Percentiles rank a stretch among this genome's conserved stretches.
Conservation (phyloP, 1,284 basidiomycete genomes). For the Naganishia sp. region DNA sequence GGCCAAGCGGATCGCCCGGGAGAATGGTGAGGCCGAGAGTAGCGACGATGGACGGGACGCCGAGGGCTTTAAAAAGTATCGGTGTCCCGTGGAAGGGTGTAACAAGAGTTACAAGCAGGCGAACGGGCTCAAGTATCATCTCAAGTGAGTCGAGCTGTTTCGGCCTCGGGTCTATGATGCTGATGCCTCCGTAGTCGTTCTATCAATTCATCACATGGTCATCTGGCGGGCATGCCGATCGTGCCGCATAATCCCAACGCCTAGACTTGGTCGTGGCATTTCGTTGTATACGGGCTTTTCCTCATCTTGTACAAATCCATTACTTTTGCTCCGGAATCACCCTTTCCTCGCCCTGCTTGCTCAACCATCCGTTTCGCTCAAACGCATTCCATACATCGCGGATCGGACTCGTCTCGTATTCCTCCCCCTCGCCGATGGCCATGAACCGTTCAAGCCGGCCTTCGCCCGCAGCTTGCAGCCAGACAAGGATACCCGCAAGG, state of each 20-base stretch:
- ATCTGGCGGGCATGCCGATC: conserved; percentile 29
- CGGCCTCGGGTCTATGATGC: background rate
- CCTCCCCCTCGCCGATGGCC: conserved; percentile 25
- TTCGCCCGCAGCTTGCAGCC: conserved; percentile 29
- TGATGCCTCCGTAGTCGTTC: conserved; percentile 31
- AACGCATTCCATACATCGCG: conserved; percentile 24
- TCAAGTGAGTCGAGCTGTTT: conserved; percentile 36
- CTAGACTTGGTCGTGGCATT: background rate
- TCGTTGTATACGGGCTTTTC: background rate
- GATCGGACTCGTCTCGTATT: conserved; percentile 27
- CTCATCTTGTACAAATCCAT: background rate
- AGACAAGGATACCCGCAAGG: conserved; percentile 31
- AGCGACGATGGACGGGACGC: conserved; percentile 35
- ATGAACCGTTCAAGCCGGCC: conserved; percentile 28
- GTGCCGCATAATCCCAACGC: conserved; percentile 27
- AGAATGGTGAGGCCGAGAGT: conserved; percentile 35
- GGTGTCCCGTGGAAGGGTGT: conserved; percentile 62
- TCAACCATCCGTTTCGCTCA: conserved; percentile 24
- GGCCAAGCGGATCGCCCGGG: conserved; percentile 38
- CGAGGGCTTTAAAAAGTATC: conserved; percentile 59
- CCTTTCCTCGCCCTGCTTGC: conserved; percentile 23
- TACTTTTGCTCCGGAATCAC: conserved; percentile 5
- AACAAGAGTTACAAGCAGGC: conserved; percentile 64
- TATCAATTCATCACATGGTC: conserved; percentile 39
- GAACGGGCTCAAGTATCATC: conserved; percentile 54